phyloP scores from a whole-genome alignment of 129 eudicot genomes.

The Flaveria trinervia region DNA sequence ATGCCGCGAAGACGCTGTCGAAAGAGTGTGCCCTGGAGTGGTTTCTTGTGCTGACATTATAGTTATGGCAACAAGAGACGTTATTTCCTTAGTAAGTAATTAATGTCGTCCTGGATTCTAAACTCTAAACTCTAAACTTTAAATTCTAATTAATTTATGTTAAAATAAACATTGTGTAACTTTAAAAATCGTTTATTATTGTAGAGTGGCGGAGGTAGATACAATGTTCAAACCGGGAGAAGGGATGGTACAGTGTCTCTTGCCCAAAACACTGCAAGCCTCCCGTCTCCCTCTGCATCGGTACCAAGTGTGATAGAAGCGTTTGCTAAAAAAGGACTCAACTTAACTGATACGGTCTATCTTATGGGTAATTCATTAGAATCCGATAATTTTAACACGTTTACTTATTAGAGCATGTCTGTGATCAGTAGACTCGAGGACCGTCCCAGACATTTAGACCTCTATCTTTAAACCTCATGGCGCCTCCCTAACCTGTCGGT shows the following conservation, averaged over 20 bases:
- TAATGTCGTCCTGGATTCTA: too few relatives aligned
- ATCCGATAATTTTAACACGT: neutral
- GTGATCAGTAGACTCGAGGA: too few relatives aligned
- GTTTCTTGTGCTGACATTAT: slow-evolving; percentile 82
- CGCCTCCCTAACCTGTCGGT: too few relatives aligned
- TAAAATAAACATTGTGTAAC: neutral
- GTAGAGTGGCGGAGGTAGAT: slow-evolving; percentile 59
- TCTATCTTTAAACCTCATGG: too few relatives aligned
- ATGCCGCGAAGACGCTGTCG: slow-evolving; percentile 45
- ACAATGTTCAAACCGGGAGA: slow-evolving; percentile 54
- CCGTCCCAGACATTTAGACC: too few relatives aligned
- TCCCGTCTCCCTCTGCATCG: slow-evolving; percentile 52
- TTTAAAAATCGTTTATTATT: neutral
- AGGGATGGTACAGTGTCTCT: slow-evolving; percentile 55
- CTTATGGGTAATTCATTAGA: slow-evolving; percentile 44
- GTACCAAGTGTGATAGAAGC: slow-evolving; percentile 40
- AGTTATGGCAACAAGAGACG: slow-evolving; percentile 59
- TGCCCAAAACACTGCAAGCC: slow-evolving; percentile 32
- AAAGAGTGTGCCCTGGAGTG: slow-evolving; percentile 47
- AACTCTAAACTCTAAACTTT: too few relatives aligned
- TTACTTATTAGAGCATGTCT: too few relatives aligned
- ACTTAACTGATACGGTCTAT: slow-evolving; percentile 44
- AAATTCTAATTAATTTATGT: too few relatives aligned
- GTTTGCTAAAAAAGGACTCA: slow-evolving; percentile 41
- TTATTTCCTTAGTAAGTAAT: slow-evolving; percentile 45